Evolutionary conservation across 1,284 basidiomycete species (phyloP).

Genomic region (Puccinia brachypodii): DNA sequence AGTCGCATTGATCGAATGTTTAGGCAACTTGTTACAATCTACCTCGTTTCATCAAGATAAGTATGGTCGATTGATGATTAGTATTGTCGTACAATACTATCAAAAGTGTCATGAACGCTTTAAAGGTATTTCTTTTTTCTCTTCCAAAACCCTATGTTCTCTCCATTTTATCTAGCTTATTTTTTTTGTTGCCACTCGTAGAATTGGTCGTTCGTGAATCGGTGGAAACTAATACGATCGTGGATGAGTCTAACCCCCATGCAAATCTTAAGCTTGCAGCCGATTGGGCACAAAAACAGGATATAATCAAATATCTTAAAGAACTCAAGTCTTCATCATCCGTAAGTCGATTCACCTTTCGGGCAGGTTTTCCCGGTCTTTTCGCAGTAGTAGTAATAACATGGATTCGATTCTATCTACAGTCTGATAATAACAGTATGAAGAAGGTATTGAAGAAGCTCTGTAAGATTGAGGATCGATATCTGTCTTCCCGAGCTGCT

Average conservation of each 20-base stretch:
- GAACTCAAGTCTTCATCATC: constrained; percentile 61
- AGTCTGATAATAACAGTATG: constrained; percentile 3
- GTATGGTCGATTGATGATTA: constrained; percentile 87
- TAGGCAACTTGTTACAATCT: constrained; percentile 85
- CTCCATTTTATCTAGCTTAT: background rate
- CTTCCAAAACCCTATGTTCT: background rate
- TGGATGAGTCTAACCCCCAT: constrained; percentile 9
- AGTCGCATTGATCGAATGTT: constrained; percentile 84
- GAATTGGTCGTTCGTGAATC: constrained; percentile 51
- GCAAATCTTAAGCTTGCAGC: constrained; percentile 64
- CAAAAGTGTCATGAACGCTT: constrained; percentile 87
- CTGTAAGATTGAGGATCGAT: constrained; percentile 69
- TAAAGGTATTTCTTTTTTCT: constrained; percentile 59
- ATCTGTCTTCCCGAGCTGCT: constrained; percentile 62
- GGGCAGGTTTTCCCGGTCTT: no score
- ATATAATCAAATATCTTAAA: constrained; percentile 70
- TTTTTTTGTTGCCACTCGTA: background rate
- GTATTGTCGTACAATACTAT: constrained; percentile 95
- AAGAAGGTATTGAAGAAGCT: constrained; percentile 61
- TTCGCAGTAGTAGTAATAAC: no score
- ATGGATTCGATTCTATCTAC: background rate
- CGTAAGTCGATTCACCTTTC: constrained; percentile 54
- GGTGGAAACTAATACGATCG: constrained; percentile 39
- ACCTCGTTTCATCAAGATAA: constrained; percentile 96
- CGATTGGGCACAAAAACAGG: constrained; percentile 79